A percentile compares a stretch with the other conserved stretches of the same genome.
Evolutionary conservation across 75 land plant genomes (phyloP).

Genomic region (Pinus taeda): DNA sequence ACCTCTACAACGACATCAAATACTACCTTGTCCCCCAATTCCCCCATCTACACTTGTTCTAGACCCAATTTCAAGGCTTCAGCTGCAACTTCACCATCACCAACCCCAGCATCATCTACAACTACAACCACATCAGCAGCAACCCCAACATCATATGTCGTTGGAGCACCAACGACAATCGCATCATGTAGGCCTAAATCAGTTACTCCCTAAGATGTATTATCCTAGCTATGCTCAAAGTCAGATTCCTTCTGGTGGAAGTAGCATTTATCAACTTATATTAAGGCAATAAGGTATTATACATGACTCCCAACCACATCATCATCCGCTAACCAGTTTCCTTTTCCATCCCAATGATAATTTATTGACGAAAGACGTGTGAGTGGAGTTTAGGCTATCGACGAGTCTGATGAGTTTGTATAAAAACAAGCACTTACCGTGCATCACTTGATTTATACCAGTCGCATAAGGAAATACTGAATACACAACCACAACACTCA

Average conservation of each 20-base stretch:
- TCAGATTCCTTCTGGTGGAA: conserved; percentile 14
- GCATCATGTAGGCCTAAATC: conserved; percentile 44
- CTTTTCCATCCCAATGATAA: conserved; percentile 26
- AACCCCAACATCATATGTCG: conserved; percentile 37
- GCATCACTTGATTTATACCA: conserved; percentile 2
- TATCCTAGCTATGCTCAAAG: conserved; percentile 34
- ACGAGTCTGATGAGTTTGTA: conserved; percentile 63
- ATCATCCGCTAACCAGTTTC: conserved; percentile 28
- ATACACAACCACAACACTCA: neutral
- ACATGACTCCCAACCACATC: conserved; percentile 32
- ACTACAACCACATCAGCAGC: conserved; percentile 25
- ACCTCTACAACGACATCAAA: conserved; percentile 12
- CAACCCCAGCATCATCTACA: conserved; percentile 25
- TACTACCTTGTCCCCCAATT: conserved; percentile 15
- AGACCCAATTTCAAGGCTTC: conserved; percentile 56
- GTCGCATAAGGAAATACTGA: neutral
- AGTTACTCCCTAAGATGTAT: conserved; percentile 47
- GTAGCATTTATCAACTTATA: conserved; percentile 30
- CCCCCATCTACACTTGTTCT: conserved; percentile 33
- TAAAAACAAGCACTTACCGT: conserved; percentile 19
- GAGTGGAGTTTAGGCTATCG: conserved; percentile 59
- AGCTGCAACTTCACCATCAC: conserved; percentile 53
- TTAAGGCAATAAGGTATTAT: conserved; percentile 28
- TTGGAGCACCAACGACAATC: conserved; percentile 32
- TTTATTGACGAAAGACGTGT: conserved; percentile 58